Evolutionary conservation across 805 yeast genomes (phyloP).

Genomic region (Candida sanyiensis): DNA sequence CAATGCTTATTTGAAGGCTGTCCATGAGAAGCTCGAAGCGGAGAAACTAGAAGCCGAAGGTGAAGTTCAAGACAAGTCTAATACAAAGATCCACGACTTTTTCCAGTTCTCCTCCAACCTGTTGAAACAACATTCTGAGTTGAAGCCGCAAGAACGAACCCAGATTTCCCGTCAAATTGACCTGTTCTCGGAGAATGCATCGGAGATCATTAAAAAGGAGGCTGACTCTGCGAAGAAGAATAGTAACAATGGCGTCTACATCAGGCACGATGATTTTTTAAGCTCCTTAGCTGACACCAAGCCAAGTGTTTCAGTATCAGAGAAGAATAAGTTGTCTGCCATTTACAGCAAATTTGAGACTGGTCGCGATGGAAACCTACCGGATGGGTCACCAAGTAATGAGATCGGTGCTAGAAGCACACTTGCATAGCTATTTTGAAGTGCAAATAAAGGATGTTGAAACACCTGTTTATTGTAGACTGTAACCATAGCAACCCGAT

Average conservation of each 20-base stretch:
- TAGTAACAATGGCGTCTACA: slow-evolving; percentile 33
- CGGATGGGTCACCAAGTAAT: slow-evolving; percentile 71
- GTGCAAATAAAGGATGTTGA: too few relatives aligned
- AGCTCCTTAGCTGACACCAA: slow-evolving; percentile 70
- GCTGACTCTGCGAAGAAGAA: slow-evolving; percentile 8
- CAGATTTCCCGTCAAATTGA: slow-evolving; percentile 39
- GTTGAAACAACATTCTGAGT: slow-evolving; percentile 11
- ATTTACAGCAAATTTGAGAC: slow-evolving; percentile 71
- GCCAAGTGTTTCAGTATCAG: slow-evolving; percentile 80
- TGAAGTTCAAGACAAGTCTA: slow-evolving; percentile 10
- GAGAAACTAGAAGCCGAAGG: slow-evolving; percentile 32
- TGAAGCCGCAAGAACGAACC: slow-evolving; percentile 37
- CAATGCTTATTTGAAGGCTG: slow-evolving; percentile 86
- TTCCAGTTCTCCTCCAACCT: slow-evolving; percentile 34
- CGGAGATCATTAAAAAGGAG: slow-evolving; percentile 1
- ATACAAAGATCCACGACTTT: slow-evolving; percentile 32
- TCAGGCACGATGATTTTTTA: slow-evolving; percentile 49
- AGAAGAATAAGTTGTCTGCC: slow-evolving; percentile 50
- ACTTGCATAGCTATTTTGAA: slow-evolving; percentile 57
- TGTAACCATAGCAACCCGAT: neutral
- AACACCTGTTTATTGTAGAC: neutral
- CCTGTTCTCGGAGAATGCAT: slow-evolving; percentile 22
- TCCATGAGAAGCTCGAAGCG: slow-evolving; percentile 57
- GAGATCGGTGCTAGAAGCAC: slow-evolving; percentile 85
- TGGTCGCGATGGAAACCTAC: slow-evolving; percentile 83